A percentile compares a stretch with the other conserved stretches of the same genome.
Conservation (phyloP, 2,329 filamentous ascomycete species). For the Colletotrichum sp. region DNA sequence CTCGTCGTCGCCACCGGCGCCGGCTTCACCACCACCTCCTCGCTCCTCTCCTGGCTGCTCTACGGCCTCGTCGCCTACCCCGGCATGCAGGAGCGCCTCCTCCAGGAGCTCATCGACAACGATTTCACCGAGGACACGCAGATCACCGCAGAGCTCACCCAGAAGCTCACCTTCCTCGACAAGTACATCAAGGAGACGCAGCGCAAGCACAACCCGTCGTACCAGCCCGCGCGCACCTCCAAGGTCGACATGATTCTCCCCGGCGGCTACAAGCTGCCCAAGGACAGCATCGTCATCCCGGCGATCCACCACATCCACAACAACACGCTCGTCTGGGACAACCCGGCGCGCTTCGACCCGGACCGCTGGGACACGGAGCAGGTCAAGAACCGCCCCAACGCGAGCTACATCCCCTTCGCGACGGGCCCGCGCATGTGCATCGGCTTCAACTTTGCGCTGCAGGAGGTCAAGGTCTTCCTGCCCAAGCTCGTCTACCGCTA, state of each 20-base stretch:
- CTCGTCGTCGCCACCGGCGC: conserved; percentile 60
- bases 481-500: conserved; percentile 65
- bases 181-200: conserved; percentile 67
- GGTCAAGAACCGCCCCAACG: conserved; percentile 56
- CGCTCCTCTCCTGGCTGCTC: conserved; percentile 62
- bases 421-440: conserved; percentile 63
- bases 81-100: conserved; percentile 59
- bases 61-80: conserved; percentile 59
- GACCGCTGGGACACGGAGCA: conserved; percentile 63
- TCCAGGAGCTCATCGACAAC: conserved; percentile 62
- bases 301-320: conserved; percentile 57
- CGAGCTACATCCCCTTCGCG: conserved; percentile 64
- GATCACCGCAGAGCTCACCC: conserved; percentile 51
- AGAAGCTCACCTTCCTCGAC: conserved; percentile 57
- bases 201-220: conserved; percentile 64
- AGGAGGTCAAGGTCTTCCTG: conserved; percentile 65
- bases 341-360: conserved; percentile 62
- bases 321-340: conserved; percentile 62
- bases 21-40: conserved; percentile 66
- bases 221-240: conserved; percentile 64
- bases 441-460: conserved; percentile 68
- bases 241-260: conserved; percentile 62
- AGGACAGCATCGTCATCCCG: conserved; percentile 57
- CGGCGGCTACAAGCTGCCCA: conserved; percentile 61
- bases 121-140: conserved; percentile 46